Percentiles rank a stretch among this genome's conserved stretches.
Conservation (phyloP, 257 asterid genomes). For the Lantana camara region DNA sequence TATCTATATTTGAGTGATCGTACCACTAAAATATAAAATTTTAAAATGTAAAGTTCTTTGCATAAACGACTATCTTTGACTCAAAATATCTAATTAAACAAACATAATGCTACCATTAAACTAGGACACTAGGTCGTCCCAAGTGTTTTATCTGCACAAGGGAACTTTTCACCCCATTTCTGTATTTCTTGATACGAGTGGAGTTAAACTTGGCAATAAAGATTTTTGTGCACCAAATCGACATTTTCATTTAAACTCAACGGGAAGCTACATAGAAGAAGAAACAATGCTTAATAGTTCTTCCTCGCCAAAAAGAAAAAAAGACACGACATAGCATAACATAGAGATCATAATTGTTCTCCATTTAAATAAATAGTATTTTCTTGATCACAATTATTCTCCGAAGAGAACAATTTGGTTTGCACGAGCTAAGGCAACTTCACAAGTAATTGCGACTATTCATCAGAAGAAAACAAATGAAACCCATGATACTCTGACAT, state of each 20-base stretch:
- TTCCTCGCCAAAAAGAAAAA: too few species aligned
- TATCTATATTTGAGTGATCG: too few species aligned
- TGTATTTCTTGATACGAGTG: background rate
- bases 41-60: too few species aligned
- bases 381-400: background rate
- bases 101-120: too few species aligned
- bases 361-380: too few species aligned
- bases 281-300: too few species aligned
- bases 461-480: background rate
- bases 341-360: background rate
- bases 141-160: background rate
- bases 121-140: background rate
- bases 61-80: too few species aligned
- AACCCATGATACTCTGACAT: background rate
- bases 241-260: background rate
- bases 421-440: background rate
- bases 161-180: background rate
- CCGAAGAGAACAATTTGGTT: background rate
- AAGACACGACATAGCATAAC: background rate
- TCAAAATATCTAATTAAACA: too few species aligned
- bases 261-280: too few species aligned
- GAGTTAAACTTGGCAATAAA: background rate
- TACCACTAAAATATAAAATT: too few species aligned
- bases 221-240: background rate
- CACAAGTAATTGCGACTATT: background rate